phyloP scores from a whole-genome alignment of 208 protist genomes.

The Crithidia fasciculata region DNA sequence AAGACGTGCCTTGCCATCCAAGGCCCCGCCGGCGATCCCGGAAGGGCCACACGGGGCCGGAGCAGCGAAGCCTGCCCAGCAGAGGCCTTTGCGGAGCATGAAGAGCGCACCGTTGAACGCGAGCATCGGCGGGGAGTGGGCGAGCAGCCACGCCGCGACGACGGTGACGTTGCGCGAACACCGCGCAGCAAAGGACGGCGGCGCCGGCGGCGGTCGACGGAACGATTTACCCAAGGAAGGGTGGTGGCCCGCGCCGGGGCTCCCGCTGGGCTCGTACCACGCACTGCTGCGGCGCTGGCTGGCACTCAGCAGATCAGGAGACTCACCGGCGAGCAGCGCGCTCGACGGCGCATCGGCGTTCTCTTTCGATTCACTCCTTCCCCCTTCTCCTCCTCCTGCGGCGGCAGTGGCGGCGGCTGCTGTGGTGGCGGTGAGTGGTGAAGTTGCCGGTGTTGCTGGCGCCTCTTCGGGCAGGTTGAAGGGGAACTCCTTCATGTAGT shows the following conservation, averaged over 20 bases:
- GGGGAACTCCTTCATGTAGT: constrained; percentile 9
- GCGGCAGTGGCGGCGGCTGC: no score
- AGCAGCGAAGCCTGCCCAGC: neutral
- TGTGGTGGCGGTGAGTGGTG: no score
- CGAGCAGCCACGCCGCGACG: constrained; percentile 2
- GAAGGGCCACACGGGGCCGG: neutral
- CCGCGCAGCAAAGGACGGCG: neutral
- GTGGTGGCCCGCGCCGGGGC: neutral
- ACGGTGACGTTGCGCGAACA: neutral
- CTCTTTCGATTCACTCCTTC: neutral
- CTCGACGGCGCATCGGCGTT: neutral
- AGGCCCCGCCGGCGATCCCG: neutral
- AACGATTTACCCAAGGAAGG: constrained; percentile 7
- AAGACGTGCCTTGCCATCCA: neutral
- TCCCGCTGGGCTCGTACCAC: neutral
- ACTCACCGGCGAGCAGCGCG: neutral
- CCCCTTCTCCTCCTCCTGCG: neutral
- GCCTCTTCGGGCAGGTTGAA: neutral
- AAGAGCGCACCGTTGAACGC: neutral
- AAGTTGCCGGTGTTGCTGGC: no score
- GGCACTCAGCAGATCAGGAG: neutral
- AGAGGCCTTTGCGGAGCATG: neutral
- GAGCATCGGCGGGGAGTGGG: constrained; percentile 3
- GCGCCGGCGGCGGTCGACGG: neutral
- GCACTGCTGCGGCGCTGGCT: neutral